phyloP scores from a whole-genome alignment of 805 yeast species.

The Isabelozyma pseudorhagii region DNA sequence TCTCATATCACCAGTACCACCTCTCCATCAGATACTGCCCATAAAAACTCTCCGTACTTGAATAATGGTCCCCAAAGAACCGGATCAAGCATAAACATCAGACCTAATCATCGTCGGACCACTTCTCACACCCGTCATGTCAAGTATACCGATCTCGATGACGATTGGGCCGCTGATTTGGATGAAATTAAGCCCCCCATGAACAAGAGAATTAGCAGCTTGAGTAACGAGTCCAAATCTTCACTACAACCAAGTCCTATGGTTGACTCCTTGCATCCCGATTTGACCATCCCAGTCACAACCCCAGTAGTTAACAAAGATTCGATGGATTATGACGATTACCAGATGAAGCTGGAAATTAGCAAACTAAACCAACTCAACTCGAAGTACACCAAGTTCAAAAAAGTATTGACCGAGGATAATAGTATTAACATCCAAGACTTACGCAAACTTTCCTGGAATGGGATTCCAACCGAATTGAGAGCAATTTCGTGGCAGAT shows the following conservation, averaged over 20 bases:
- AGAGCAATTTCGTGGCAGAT: conserved; percentile 89
- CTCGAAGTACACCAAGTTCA: conserved; percentile 60
- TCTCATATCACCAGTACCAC: conserved; percentile 7
- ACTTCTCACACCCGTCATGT: conserved; percentile 11
- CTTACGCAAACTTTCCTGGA: conserved; percentile 82
- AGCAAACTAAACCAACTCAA: conserved; percentile 40
- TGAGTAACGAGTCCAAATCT: conserved; percentile 13
- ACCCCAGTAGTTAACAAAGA: conserved; percentile 22
- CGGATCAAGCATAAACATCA: neutral
- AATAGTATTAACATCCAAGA: conserved; percentile 62
- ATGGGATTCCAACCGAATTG: conserved; percentile 81
- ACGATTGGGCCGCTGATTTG: conserved; percentile 83
- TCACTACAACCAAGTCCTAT: conserved; percentile 24
- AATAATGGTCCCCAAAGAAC: neutral
- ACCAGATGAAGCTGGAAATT: conserved; percentile 35
- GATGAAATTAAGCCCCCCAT: conserved; percentile 29
- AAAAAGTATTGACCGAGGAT: conserved; percentile 50
- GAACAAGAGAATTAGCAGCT: no score
- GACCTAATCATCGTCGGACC: conserved; percentile 6
- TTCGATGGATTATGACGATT: conserved; percentile 48
- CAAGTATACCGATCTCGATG: conserved; percentile 70
- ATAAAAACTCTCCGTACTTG: neutral
- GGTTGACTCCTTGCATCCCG: conserved; percentile 37
- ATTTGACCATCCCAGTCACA: conserved; percentile 22
- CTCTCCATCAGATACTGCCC: conserved; percentile 5